Evolutionary conservation across 2,329 filamentous ascomycete genomes (phyloP).

Genomic region (Magnaporthiopsis poae): DNA sequence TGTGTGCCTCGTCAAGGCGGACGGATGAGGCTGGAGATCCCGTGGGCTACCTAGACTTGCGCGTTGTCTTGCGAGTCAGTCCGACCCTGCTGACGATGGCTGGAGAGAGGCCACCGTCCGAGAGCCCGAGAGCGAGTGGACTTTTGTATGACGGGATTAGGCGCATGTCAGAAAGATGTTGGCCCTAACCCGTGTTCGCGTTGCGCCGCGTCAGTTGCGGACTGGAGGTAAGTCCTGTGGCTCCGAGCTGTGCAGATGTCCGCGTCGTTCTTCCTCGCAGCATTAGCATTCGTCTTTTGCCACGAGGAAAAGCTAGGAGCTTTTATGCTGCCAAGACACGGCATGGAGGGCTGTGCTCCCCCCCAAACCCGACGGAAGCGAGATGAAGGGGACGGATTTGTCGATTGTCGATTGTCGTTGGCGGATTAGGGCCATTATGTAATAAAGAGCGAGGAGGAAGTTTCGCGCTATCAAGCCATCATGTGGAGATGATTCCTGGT

Average conservation of each 20-base stretch:
- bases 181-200: no score
- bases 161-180: neutral
- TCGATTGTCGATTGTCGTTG: no score
- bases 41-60: neutral
- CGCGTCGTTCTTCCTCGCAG: no score
- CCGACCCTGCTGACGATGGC: neutral
- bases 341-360: neutral
- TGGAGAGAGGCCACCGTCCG: neutral
- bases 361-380: neutral
- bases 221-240: neutral
- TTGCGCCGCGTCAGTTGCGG: no score
- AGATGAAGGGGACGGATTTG: neutral
- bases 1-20: neutral
- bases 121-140: neutral
- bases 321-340: neutral
- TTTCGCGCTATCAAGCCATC: neutral
- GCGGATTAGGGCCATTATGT: neutral
- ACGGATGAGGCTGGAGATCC: neutral
- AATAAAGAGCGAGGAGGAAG: neutral
- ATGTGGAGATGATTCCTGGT: neutral
- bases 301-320: neutral
- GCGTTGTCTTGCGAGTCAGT: neutral
- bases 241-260: neutral
- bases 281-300: no score
- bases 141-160: neutral